phyloP scores from a whole-genome alignment of 2,329 filamentous ascomycete genomes.

The Fusarium cyanostomum region DNA sequence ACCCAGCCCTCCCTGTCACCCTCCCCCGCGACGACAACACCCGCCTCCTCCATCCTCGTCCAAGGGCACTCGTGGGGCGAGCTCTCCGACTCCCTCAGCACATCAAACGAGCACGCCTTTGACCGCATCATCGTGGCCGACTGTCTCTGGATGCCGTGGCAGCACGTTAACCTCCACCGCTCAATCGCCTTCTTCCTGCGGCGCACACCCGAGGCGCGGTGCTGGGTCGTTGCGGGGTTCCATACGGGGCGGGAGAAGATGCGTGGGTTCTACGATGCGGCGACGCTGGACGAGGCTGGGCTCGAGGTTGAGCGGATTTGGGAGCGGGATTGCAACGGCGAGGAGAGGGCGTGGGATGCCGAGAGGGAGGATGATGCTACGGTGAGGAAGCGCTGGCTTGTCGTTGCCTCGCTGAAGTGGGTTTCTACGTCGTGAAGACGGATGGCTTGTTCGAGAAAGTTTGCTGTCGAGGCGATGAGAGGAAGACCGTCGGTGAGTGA shows the following conservation, averaged over 20 bases:
- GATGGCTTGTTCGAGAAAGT: not conserved
- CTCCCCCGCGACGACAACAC: constrained; percentile 26
- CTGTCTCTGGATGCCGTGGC: constrained; percentile 78
- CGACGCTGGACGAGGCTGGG: constrained; percentile 56
- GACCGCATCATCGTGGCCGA: constrained; percentile 75
- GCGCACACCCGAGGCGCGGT: constrained; percentile 54
- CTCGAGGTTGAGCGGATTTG: constrained; percentile 72
- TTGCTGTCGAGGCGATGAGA: not conserved
- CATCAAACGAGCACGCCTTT: constrained; percentile 53
- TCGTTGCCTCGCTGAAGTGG: constrained; percentile 63
- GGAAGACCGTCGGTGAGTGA: not conserved
- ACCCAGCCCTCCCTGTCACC: constrained; percentile 50
- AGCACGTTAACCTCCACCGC: constrained; percentile 72
- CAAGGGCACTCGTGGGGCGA: constrained; percentile 74
- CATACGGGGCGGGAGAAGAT: constrained; percentile 75
- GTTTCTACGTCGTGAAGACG: constrained; percentile 27
- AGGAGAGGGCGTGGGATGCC: constrained; percentile 67
- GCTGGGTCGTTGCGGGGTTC: constrained; percentile 75
- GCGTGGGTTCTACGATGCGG: constrained; percentile 68
- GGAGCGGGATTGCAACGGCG: constrained; percentile 74
- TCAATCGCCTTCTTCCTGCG: constrained; percentile 72
- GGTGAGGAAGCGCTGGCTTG: constrained; percentile 76
- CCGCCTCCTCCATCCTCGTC: constrained; percentile 51
- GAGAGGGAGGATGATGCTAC: constrained; percentile 72
- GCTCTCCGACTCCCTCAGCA: constrained; percentile 47